phyloP scores from a whole-genome alignment of 2,329 filamentous ascomycete species.

The Ambrosiella beaveri region DNA sequence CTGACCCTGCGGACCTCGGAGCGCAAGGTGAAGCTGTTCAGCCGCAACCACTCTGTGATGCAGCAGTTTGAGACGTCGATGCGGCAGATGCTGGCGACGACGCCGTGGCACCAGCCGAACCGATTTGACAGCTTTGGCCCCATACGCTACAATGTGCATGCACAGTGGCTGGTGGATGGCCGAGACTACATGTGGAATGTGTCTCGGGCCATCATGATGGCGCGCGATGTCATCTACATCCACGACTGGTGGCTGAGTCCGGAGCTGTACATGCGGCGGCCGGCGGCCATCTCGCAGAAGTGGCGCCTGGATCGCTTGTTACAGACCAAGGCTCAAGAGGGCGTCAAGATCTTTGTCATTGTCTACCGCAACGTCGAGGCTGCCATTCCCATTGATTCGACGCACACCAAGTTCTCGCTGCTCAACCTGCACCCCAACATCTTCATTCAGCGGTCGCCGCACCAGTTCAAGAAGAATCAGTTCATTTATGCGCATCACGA shows the following conservation, averaged over 20 bases:
- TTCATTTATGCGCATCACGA: constrained; percentile 99
- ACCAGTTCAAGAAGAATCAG: constrained; percentile 96
- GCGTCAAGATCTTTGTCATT: constrained; percentile 94
- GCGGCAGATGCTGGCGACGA: constrained; percentile 64
- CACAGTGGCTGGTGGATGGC: constrained; percentile 92
- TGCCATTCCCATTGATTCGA: constrained; percentile 91
- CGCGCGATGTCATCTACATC: constrained; percentile 94
- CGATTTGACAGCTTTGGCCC: constrained; percentile 90
- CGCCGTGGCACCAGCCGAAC: constrained; percentile 66
- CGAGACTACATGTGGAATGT: constrained; percentile 99
- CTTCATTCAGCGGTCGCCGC: constrained; percentile 88
- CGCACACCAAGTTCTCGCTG: constrained; percentile 93
- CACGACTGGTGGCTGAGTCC: constrained; percentile 99
- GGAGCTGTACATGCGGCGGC: constrained; percentile 84
- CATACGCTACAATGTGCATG: constrained; percentile 69
- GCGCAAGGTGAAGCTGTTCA: constrained; percentile 77
- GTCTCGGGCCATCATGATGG: constrained; percentile 89
- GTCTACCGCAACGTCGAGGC: constrained; percentile 96
- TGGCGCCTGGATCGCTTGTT: constrained; percentile 88
- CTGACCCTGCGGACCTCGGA: constrained; percentile 83
- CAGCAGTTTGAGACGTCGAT: constrained; percentile 91
- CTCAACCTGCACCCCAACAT: constrained; percentile 92
- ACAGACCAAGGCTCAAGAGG: constrained; percentile 84
- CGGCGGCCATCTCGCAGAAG: constrained; percentile 90
- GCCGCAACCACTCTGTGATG: constrained; percentile 75